Conservation (phyloP, 177 flowering plant genomes). For the Vitis hybrid region DNA sequence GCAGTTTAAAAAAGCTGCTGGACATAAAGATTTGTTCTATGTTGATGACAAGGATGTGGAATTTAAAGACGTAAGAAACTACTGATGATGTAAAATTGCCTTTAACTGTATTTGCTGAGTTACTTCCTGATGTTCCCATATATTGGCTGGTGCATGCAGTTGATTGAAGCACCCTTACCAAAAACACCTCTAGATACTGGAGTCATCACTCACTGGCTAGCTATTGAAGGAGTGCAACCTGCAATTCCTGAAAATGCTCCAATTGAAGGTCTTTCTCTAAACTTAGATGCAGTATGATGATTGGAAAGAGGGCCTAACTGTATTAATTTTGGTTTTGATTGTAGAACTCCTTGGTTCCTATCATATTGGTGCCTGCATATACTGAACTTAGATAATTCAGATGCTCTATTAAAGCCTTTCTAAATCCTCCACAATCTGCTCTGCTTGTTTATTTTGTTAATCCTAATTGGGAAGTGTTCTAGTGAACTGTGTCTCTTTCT, state of each 20-base stretch:
- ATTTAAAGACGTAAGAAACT: slow-evolving; percentile 72
- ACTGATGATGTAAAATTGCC: background rate
- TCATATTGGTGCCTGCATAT: background rate
- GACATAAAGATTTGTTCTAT: slow-evolving; percentile 86
- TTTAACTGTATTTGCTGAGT: background rate
- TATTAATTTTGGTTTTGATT: background rate
- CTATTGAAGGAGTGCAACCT: slow-evolving; percentile 97
- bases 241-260: slow-evolving; percentile 88
- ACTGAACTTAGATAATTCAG: background rate
- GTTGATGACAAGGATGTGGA: slow-evolving; percentile 93
- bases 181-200: slow-evolving; percentile 80
- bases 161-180: slow-evolving; percentile 85
- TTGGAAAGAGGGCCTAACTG: background rate
- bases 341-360: background rate
- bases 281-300: background rate
- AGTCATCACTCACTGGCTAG: slow-evolving; percentile 81
- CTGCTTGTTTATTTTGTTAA: background rate
- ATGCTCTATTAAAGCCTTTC: background rate
- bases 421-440: background rate
- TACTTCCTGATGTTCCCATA: slow-evolving; percentile 3
- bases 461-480: background rate
- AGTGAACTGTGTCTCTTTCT: background rate
- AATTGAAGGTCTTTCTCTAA: slow-evolving; percentile 49
- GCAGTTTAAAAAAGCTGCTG: slow-evolving; percentile 83
- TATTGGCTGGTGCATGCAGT: slow-evolving; percentile 35